A percentile compares a stretch with the other conserved stretches of the same genome.
phyloP scores from a whole-genome alignment of 495 filamentous ascomycete species.

The Penicillium paxilli region DNA sequence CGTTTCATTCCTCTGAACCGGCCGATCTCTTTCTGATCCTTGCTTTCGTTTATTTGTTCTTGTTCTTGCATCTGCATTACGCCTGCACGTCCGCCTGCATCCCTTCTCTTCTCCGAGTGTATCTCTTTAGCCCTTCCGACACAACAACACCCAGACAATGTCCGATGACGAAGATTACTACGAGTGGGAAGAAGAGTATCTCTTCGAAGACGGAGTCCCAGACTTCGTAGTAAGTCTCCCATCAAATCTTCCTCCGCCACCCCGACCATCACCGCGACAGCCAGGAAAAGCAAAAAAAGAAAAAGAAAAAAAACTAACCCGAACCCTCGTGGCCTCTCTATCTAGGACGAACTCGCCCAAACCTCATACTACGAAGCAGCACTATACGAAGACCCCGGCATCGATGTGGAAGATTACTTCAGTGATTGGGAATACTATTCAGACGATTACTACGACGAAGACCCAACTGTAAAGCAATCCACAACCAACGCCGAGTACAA shows the following conservation, averaged over 20 bases:
- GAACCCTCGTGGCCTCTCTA: too few relatives aligned
- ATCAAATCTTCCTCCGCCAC: too few relatives aligned
- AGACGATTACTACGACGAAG: constrained; percentile 53
- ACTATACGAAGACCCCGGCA: constrained; percentile 40
- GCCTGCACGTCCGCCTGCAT: too few relatives aligned
- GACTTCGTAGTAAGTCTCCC: constrained; percentile 41
- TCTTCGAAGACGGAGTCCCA: constrained; percentile 43
- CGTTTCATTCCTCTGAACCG: not conserved
- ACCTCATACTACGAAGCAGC: constrained; percentile 43
- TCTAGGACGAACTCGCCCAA: constrained; percentile 54
- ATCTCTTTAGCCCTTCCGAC: too few relatives aligned
- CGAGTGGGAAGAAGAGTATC: constrained; percentile 45
- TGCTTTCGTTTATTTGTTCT: not conserved
- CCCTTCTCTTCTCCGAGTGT: too few relatives aligned
- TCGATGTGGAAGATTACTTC: constrained; percentile 43
- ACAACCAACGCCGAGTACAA: not conserved
- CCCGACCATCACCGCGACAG: not conserved
- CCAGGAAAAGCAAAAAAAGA: not conserved
- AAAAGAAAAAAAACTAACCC: constrained; percentile 3
- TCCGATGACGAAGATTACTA: constrained; percentile 54
- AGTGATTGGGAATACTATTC: constrained; percentile 53
- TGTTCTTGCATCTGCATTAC: too few relatives aligned
- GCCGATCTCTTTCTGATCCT: not conserved
- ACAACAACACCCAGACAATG: constrained; percentile 25
- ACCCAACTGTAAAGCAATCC: constrained; percentile 29